A percentile compares a stretch with the other conserved stretches of the same genome.
Evolutionary conservation across 2,329 filamentous ascomycete species (phyloP).

Genomic region (Eurotiales sp.): DNA sequence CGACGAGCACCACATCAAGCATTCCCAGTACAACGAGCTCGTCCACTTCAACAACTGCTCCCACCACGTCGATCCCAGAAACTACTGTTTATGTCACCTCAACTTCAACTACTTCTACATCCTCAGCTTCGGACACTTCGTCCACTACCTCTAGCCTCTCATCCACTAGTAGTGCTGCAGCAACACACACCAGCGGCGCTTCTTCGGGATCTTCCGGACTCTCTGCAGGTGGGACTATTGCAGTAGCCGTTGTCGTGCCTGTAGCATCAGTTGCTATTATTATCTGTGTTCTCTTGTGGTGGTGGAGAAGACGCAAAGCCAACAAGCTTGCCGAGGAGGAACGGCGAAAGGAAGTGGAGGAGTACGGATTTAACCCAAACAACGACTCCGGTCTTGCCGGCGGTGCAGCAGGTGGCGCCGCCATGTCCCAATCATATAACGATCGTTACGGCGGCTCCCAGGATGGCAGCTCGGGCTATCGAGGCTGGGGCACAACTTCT

Average conservation of each 20-base stretch:
- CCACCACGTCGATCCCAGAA: neutral
- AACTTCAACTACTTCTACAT: slow-evolving; percentile 11
- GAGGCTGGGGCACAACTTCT: slow-evolving; percentile 84
- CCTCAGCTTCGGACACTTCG: neutral
- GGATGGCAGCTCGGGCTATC: slow-evolving; percentile 65
- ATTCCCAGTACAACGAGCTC: slow-evolving; percentile 5
- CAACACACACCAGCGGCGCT: slow-evolving; percentile 13
- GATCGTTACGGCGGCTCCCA: slow-evolving; percentile 11
- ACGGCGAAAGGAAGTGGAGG: slow-evolving; percentile 91
- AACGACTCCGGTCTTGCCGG: slow-evolving; percentile 76
- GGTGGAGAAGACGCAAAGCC: slow-evolving; percentile 86
- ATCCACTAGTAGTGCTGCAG: slow-evolving; percentile 12
- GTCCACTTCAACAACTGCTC: neutral
- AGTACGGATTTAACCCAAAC: slow-evolving; percentile 98
- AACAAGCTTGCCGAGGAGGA: slow-evolving; percentile 81
- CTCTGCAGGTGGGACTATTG: slow-evolving; percentile 64
- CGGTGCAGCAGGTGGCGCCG: slow-evolving; percentile 48
- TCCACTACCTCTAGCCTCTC: slow-evolving; percentile 2
- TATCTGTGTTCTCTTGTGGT: slow-evolving; percentile 70
- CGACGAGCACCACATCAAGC: slow-evolving; percentile 1
- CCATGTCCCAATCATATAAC: slow-evolving; percentile 30
- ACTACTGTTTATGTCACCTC: slow-evolving; percentile 11
- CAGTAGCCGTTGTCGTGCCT: slow-evolving; percentile 89
- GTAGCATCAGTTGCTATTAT: slow-evolving; percentile 83
- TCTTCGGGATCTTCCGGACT: slow-evolving; percentile 28